Base-by-base conservation (phyloP, 140 eudicot species). In the Ambrosia hybrid region DNA sequence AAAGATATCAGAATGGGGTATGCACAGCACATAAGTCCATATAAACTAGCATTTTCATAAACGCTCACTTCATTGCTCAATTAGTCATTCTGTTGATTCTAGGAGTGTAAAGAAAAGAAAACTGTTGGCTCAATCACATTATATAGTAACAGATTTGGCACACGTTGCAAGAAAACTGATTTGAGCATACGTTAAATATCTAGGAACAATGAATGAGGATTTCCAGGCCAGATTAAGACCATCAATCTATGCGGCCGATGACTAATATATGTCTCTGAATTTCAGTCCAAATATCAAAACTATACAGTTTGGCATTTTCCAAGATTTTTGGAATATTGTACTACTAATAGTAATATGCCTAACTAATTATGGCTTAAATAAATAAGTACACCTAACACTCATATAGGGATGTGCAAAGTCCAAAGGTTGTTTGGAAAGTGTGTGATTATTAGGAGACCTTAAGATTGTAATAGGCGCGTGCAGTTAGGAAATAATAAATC, bases 81-180 rank as follows among this genome's bases (percentile, higher is more conserved):
- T 52, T 5, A 64, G 34, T 73, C 71, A 16, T 73, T 48, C 16
- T 36, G 52, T 51, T 53, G 62, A 62, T 61, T 63, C 33, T 17
- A 51, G 10, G 26, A 36, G 4, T 10, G 12, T 11, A 6, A 16
- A 30, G 34, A 56, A 7, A 73, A 73, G 16, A 33, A 62, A 14
- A 48, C 53, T n/a, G 30, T 43, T 4, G 17, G 38, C 65, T 9
- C 48, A 5, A 61, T 34, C 38, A 15, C 51, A 53, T 56, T 34
- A 15, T 14, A 36, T 34, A n/a, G 21, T 11, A 11, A 13, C 33
- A 59, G 16, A 71, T 30, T 45, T 59, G 46, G 51, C 57, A 0
- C 57, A 59, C 7, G 46, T 26, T 58, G 21, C 48, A 57, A 13
- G 6, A 41, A 61, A 39, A n/a, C 21, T 9, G 5, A 14, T 53